Base-by-base conservation (phyloP, 2,329 filamentous ascomycete species). In the Aspergillus fischeri region DNA sequence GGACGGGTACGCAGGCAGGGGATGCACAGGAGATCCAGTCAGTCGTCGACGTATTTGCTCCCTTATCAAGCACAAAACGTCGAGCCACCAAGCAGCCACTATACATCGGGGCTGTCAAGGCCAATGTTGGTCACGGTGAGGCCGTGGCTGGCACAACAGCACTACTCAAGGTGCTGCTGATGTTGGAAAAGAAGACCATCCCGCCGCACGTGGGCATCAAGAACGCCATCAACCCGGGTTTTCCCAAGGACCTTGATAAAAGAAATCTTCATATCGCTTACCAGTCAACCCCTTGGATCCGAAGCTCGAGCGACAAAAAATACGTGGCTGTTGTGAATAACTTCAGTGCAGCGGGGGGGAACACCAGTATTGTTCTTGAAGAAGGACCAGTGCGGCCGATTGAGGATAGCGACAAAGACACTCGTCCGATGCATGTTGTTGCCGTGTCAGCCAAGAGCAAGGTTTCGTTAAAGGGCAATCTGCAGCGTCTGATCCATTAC, bases 121-220 rank as follows among this genome's bases (percentile, higher is more conserved):
- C 72, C 1, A 75, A 75, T 54, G 63, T 76, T 6, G 73, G 70
- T 81, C 42, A 85, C 80, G n/a, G 81, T 79, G n/a, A 75, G 49
- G 63, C 70, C 1, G 73, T 51, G 1, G 66, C 72, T 2, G 73
- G 72, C 10, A 60, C 70, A 1, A 63, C 65, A 5, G 60, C 69
- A 0, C 73, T 89, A 3, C 77, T 85, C 67, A 89, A 89, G 70
- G 82, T 86, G 0, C 70, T 89, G 3, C 66, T 88, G 65, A 88
- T 88, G 84, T 69, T 87, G 48, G 78, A 86, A 69, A 82, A 88
- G 64, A 81, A 81, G 53, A 70, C 73, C 3, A 89, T 90, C 35
- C 85, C 86, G 0, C 85, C 83, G 0, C 87, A 91, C 60, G 77
- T 83, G 6, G 87, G 87, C 6, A 88, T 90, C 73, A 89, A 89